Evolutionary conservation across 257 asterid genomes (phyloP).

Genomic region (Solanum gandarillasii): DNA sequence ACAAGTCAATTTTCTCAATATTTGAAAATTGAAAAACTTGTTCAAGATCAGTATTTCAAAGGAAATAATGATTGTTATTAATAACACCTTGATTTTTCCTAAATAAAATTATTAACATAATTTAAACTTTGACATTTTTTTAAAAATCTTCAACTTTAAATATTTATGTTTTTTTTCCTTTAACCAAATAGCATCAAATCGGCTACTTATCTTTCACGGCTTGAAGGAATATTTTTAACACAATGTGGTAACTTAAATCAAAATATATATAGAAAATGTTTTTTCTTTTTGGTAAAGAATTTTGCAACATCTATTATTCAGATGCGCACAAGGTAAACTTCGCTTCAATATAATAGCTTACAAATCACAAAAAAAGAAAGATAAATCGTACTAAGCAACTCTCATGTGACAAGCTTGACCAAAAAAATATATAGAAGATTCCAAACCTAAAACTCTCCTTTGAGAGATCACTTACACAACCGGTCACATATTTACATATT

Average conservation of each 20-base stretch:
- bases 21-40: neutral
- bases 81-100: neutral
- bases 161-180: neutral
- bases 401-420: neutral
- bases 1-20: neutral
- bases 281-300: neutral
- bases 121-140: neutral
- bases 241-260: neutral
- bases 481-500: neutral
- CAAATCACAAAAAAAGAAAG: neutral
- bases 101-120: neutral
- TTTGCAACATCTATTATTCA: neutral
- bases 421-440: too few relatives aligned
- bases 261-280: neutral
- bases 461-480: neutral
- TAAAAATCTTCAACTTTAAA: neutral
- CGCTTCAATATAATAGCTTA: neutral
- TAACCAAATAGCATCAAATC: neutral
- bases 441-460: neutral
- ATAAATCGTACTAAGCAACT: fast-evolving
- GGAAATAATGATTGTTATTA: neutral
- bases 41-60: neutral
- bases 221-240: neutral
- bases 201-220: neutral
- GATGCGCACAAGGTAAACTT: neutral